Conservation (phyloP, 2,329 filamentous ascomycete genomes). For the Aureobasidium sp. region DNA sequence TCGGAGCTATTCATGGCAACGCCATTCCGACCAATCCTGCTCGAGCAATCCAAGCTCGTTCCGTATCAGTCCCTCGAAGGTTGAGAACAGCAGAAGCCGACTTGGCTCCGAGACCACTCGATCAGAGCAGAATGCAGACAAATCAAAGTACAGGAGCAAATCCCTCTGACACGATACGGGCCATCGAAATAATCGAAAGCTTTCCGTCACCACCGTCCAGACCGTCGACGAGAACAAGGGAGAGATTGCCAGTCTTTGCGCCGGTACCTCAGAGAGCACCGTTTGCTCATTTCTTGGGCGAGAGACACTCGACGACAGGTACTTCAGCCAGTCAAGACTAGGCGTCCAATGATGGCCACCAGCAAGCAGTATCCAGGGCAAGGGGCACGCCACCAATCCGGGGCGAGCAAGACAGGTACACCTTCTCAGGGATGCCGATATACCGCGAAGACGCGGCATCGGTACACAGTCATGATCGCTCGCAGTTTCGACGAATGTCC, state of each 20-base stretch:
- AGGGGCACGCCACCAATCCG: constrained; percentile 19
- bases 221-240: constrained; percentile 13
- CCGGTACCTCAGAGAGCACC: background rate
- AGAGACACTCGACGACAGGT: background rate
- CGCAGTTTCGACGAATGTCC: background rate
- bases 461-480: constrained; percentile 14
- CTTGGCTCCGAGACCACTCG: background rate
- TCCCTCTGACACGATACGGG: constrained; percentile 19
- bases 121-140: background rate
- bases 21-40: constrained; percentile 21
- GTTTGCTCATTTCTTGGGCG: background rate
- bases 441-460: constrained; percentile 22
- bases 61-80: constrained; percentile 16
- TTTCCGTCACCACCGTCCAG: constrained; percentile 25
- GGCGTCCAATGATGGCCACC: background rate
- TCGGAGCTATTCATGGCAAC: constrained; percentile 21
- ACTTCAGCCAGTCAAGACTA: background rate
- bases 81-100: background rate
- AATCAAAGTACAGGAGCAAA: background rate
- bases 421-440: constrained; percentile 23
- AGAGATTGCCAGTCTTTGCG: constrained; percentile 16
- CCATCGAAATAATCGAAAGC: constrained; percentile 20
- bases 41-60: constrained; percentile 18
- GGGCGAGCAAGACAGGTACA: constrained; percentile 23
- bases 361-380: background rate